These are phyloP conservation scores for Gonapodya sp. DNA, from an alignment of 192 early-diverging fungal genomes.

Conservation along the genomic window DNA sequence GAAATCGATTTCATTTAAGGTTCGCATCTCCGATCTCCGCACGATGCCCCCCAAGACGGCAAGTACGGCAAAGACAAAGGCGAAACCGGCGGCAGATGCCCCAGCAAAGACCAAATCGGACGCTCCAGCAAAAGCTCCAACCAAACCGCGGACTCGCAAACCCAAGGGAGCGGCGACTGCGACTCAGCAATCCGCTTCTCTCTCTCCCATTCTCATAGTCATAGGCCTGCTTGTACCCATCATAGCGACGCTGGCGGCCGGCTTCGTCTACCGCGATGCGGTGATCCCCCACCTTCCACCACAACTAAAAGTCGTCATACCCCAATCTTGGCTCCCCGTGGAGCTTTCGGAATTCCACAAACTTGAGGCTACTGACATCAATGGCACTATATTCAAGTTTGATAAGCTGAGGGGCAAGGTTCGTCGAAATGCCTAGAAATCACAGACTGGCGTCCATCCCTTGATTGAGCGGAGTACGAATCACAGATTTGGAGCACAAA, in stretches of 20 bases:
- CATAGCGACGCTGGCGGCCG: neutral
- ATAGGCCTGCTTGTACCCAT: neutral
- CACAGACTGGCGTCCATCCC: too few species aligned
- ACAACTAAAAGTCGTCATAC: neutral
- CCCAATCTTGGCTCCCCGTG: neutral
- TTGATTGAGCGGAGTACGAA: too few species aligned
- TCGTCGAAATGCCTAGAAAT: too few species aligned
- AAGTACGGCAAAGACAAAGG: neutral
- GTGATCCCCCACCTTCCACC: neutral
- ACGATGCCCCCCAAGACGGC: neutral
- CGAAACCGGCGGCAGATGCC: neutral
- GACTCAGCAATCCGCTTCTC: neutral
- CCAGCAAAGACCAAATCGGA: neutral
- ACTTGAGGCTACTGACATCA: neutral
- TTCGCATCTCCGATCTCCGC: too few species aligned
- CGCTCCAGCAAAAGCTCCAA: neutral
- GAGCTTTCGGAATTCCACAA: neutral
- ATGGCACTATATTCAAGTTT: constrained; percentile 42
- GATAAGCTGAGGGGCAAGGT: constrained; percentile 59
- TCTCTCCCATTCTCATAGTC: neutral
- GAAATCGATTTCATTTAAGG: too few species aligned
- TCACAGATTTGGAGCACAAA: too few species aligned
- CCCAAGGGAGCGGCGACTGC: neutral
- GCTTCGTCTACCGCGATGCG: neutral
- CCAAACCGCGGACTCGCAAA: neutral